Conservation (phyloP, 2,329 filamentous ascomycete genomes). For the Stemphylium vesicarium region DNA sequence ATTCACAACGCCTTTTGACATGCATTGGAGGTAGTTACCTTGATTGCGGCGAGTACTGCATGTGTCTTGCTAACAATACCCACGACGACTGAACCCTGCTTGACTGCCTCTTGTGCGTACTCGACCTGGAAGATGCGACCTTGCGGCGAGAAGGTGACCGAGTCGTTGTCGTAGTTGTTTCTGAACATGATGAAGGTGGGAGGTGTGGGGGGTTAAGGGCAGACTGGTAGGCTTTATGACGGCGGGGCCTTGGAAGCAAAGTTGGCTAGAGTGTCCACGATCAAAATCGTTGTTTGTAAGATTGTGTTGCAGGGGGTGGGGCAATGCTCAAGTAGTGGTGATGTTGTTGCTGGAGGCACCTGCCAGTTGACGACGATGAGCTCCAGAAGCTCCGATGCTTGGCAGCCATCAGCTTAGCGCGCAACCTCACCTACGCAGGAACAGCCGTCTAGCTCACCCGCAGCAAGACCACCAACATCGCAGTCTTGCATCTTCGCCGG, state of each 20-base stretch:
- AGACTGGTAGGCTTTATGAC: conserved; percentile 7
- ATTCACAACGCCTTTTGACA: background rate
- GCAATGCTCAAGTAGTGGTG: conserved; percentile 8
- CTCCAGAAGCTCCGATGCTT: conserved; percentile 17
- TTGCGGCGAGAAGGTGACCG: conserved; percentile 99
- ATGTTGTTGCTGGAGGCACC: conserved; percentile 35
- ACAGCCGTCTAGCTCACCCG: background rate
- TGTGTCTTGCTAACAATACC: conserved; percentile 98
- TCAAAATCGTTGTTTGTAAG: background rate
- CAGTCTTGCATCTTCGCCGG: conserved; percentile 12
- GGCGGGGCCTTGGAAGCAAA: background rate
- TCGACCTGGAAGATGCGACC: conserved; percentile 99
- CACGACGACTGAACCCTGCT: conserved; percentile 97
- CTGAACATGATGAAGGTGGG: conserved; percentile 79
- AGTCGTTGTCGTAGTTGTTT: conserved; percentile 99
- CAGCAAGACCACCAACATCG: conserved; percentile 8
- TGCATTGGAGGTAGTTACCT: conserved; percentile 64
- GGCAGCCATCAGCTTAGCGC: conserved; percentile 9
- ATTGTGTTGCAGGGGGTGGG: conserved; percentile 8
- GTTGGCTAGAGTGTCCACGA: background rate
- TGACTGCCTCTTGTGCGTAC: conserved; percentile 97
- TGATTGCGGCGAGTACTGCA: conserved; percentile 91
- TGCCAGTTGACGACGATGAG: conserved; percentile 31
- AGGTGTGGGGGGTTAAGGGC: conserved; percentile 16
- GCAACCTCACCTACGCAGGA: conserved; percentile 1